A percentile compares a stretch with the other conserved stretches of the same genome.
phyloP scores from a whole-genome alignment of 148 eudicot genomes.

The Cornus controversa region DNA sequence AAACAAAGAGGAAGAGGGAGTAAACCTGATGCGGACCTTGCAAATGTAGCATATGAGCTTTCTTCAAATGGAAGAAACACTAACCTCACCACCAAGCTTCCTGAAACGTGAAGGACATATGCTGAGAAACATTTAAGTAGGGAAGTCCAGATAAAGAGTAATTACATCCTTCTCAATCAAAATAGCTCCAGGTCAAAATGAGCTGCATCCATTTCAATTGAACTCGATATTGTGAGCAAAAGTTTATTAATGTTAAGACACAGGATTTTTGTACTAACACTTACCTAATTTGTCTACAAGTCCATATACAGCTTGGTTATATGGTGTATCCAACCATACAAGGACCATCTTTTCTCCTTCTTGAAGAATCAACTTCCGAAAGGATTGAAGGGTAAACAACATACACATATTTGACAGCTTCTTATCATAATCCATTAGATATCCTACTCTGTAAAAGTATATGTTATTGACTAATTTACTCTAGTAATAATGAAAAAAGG shows the following conservation, averaged over 20 bases:
- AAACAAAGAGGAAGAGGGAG: constrained; percentile 12
- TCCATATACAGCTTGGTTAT: constrained; percentile 98
- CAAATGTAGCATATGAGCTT: constrained; percentile 91
- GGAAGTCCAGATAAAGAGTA: background rate
- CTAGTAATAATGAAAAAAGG: background rate
- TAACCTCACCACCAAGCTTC: constrained; percentile 97
- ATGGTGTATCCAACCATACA: constrained; percentile 96
- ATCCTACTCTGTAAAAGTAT: constrained; percentile 48
- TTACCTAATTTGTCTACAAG: constrained; percentile 97
- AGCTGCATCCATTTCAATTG: background rate
- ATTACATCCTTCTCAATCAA: background rate
- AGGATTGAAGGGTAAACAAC: constrained; percentile 79
- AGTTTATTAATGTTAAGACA: constrained; percentile 4
- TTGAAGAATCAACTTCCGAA: constrained; percentile 88
- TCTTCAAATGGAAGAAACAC: constrained; percentile 97
- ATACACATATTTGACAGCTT: constrained; percentile 75
- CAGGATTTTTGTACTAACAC: constrained; percentile 5
- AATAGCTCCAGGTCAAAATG: background rate
- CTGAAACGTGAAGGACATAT: constrained; percentile 39
- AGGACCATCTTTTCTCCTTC: constrained; percentile 99
- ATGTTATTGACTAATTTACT: background rate
- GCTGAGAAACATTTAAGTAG: background rate
- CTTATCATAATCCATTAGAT: constrained; percentile 43
- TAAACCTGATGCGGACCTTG: constrained; percentile 98
- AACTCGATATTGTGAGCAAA: background rate